phyloP scores from a whole-genome alignment of 1,284 basidiomycete genomes.

The Marasmius fiardii region DNA sequence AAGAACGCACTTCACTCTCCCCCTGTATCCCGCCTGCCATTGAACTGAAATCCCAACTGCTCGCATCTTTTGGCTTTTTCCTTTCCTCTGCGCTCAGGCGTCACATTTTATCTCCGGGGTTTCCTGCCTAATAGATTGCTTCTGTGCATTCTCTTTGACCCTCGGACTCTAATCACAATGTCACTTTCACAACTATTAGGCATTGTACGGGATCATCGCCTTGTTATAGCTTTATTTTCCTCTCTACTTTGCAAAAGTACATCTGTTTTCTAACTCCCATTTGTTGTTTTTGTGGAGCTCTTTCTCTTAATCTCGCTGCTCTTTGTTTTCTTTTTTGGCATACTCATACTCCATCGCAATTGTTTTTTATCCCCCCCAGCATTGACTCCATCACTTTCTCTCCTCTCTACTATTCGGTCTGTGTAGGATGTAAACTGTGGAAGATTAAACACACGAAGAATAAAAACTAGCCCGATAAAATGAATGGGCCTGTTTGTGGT shows the following conservation, averaged over 20 bases:
- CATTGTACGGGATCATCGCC: no score
- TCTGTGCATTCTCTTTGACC: not conserved
- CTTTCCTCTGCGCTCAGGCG: not conserved
- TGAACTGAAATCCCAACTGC: not conserved
- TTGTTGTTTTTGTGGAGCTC: not conserved
- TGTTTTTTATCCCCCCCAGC: not conserved
- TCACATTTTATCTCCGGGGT: not conserved
- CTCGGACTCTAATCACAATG: not conserved
- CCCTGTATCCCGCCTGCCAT: not conserved
- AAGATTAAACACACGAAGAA: not conserved
- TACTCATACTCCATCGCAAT: not conserved
- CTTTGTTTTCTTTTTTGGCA: not conserved
- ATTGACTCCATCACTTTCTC: slow-evolving; percentile 1
- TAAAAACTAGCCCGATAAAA: not conserved
- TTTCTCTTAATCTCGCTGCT: not conserved
- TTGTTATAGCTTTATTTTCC: no score
- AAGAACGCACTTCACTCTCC: not conserved
- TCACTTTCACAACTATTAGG: not conserved
- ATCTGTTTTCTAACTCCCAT: not conserved
- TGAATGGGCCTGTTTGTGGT: not conserved
- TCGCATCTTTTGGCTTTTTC: not conserved
- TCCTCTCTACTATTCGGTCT: not conserved
- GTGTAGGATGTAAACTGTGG: slow-evolving; percentile 1
- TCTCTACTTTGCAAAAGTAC: not conserved
- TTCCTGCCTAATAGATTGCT: not conserved